phyloP scores from a whole-genome alignment of 2,329 filamentous ascomycete genomes.

The Hirsutella minnesotensis region DNA sequence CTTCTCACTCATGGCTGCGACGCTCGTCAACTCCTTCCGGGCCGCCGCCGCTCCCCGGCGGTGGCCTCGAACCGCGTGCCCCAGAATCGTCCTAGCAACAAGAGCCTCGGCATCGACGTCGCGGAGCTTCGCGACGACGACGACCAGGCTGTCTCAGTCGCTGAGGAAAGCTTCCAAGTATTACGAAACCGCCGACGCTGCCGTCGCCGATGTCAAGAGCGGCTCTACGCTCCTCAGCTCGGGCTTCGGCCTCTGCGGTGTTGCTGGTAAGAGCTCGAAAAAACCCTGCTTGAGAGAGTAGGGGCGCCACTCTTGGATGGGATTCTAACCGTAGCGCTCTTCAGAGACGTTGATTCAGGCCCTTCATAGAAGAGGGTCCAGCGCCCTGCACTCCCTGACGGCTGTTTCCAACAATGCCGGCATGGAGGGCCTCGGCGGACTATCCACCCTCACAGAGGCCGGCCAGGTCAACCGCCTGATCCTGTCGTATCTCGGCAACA shows the following conservation, averaged over 20 bases:
- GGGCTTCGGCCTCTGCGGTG: constrained; percentile 73
- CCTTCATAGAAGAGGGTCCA: constrained; percentile 46
- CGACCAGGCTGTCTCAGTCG: constrained; percentile 3
- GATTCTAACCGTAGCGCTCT: not conserved
- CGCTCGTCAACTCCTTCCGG: not conserved
- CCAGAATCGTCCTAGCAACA: not conserved
- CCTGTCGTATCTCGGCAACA: constrained; percentile 64
- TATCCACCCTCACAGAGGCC: constrained; percentile 55
- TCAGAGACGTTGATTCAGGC: constrained; percentile 61
- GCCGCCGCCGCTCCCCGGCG: not conserved
- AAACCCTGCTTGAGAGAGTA: not conserved
- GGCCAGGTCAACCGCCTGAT: constrained; percentile 64
- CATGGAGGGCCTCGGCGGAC: constrained; percentile 52
- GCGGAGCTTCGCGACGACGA: constrained; percentile 5
- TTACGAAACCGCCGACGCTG: constrained; percentile 48
- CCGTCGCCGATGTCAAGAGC: constrained; percentile 58
- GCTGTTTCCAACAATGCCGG: constrained; percentile 77
- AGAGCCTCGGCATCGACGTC: not conserved
- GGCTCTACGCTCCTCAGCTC: constrained; percentile 62
- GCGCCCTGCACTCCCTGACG: constrained; percentile 54
- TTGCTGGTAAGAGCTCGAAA: constrained; percentile 39
- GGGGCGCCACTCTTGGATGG: no score
- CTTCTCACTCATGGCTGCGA: not conserved
- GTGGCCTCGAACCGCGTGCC: not conserved
- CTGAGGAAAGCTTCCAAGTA: constrained; percentile 31